Evolutionary conservation across 345 rosid genomes (phyloP).

Genomic region (Brassica juncea): DNA sequence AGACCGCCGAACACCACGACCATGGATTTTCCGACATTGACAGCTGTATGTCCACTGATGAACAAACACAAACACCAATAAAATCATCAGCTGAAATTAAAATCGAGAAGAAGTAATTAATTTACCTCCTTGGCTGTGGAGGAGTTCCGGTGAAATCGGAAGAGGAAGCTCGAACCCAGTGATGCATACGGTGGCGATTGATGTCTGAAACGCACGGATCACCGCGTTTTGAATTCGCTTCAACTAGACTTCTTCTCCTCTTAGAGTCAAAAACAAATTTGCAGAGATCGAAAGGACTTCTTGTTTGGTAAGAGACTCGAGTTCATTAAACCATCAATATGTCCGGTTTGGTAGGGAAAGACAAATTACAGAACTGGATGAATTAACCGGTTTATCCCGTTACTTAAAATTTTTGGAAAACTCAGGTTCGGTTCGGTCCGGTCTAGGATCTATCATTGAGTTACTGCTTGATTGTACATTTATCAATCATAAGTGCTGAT

Average conservation of each 20-base stretch:
- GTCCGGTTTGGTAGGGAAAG: not conserved
- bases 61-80: not conserved
- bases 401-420: not conserved
- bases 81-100: constrained; percentile 16
- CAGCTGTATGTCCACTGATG: constrained; percentile 84
- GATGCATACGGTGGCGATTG: constrained; percentile 56
- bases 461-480: not conserved
- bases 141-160: constrained; percentile 73
- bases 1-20: constrained; percentile 89
- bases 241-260: constrained; percentile 2
- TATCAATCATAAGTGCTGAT: not conserved
- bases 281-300: constrained; percentile 17
- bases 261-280: constrained; percentile 5
- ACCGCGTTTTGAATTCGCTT: constrained; percentile 12
- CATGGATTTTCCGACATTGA: constrained; percentile 75
- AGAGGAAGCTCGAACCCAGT: constrained; percentile 87
- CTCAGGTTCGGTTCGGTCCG: not conserved
- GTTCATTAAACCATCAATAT: constrained; percentile 4
- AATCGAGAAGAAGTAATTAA: not conserved
- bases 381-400: not conserved
- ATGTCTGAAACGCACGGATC: constrained; percentile 23
- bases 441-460: not conserved
- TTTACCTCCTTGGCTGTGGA: constrained; percentile 86
- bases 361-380: not conserved
- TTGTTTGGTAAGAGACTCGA: not conserved